Percentiles rank a stretch among this genome's conserved stretches.
Evolutionary conservation across 2,329 filamentous ascomycete species (phyloP).

Genomic region (Talaromyces sp.): DNA sequence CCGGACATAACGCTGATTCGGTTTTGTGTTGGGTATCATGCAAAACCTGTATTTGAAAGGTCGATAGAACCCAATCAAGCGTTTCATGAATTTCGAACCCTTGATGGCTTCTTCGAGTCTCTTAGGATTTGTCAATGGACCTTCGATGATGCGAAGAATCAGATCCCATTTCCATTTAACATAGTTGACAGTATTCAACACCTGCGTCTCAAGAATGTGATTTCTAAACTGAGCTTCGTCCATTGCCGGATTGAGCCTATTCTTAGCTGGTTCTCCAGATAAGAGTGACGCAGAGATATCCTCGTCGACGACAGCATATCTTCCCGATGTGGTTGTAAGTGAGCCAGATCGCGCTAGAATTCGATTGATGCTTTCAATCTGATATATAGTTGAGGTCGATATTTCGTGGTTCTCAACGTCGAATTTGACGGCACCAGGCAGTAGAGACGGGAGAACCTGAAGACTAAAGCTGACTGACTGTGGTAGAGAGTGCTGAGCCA

Average conservation of each 20-base stretch:
- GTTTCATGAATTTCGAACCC: slow-evolving; percentile 92
- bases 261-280: slow-evolving; percentile 40
- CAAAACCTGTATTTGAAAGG: slow-evolving; percentile 97
- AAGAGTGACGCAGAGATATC: slow-evolving; percentile 42
- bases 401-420: slow-evolving; percentile 67
- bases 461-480: slow-evolving; percentile 74
- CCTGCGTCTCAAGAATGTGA: slow-evolving; percentile 66
- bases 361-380: slow-evolving; percentile 94
- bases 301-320: slow-evolving; percentile 39
- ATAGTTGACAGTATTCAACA: slow-evolving; percentile 84
- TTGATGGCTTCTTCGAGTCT: slow-evolving; percentile 90
- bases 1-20: slow-evolving; percentile 88
- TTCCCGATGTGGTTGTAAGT: slow-evolving; percentile 34
- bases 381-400: slow-evolving; percentile 87
- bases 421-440: slow-evolving; percentile 70
- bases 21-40: slow-evolving; percentile 81
- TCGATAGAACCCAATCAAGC: slow-evolving; percentile 88
- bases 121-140: slow-evolving; percentile 84
- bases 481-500: slow-evolving; percentile 80
- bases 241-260: slow-evolving; percentile 57
- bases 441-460: slow-evolving; percentile 81
- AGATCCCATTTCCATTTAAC: slow-evolving; percentile 97
- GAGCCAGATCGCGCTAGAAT: slow-evolving; percentile 76
- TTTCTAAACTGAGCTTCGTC: slow-evolving; percentile 60
- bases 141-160: slow-evolving; percentile 85